A percentile compares a stretch with the other conserved stretches of the same genome.
phyloP scores from a whole-genome alignment of 2,329 filamentous ascomycete species.

The Fusarium dimerum region DNA sequence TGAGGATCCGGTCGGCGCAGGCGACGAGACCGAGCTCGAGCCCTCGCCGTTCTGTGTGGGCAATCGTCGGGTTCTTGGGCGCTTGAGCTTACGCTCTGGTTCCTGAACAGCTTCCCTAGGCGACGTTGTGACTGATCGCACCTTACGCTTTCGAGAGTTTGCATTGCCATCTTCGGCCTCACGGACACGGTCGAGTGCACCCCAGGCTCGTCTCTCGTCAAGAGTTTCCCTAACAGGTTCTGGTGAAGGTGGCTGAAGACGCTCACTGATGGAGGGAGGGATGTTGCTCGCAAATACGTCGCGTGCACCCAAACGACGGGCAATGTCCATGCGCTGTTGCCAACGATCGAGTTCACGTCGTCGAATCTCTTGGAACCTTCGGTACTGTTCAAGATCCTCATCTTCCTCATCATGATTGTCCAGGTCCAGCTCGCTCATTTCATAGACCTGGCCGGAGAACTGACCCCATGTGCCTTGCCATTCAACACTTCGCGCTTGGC shows the following conservation, averaged over 20 bases:
- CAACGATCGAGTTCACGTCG: slow-evolving; percentile 69
- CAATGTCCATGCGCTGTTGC: slow-evolving; percentile 82
- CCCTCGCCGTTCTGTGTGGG: slow-evolving; percentile 48
- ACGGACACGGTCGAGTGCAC: slow-evolving; percentile 82
- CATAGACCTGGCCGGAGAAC: slow-evolving; percentile 62
- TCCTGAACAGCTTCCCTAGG: slow-evolving; percentile 68
- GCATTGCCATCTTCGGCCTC: slow-evolving; percentile 60
- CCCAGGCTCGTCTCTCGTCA: slow-evolving; percentile 86
- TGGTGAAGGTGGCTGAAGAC: slow-evolving; percentile 55
- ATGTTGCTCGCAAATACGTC: slow-evolving; percentile 69
- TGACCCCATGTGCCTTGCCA: slow-evolving; percentile 87
- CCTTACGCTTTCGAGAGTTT: slow-evolving; percentile 71
- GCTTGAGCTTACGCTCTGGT: slow-evolving; percentile 82
- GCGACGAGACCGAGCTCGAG: slow-evolving; percentile 43
- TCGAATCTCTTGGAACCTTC: slow-evolving; percentile 55
- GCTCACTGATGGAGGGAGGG: slow-evolving; percentile 59
- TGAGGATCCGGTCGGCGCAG: slow-evolving; percentile 34
- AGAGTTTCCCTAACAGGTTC: slow-evolving; percentile 66
- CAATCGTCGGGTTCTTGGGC: slow-evolving; percentile 75
- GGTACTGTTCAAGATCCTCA: slow-evolving; percentile 66
- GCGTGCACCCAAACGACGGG: slow-evolving; percentile 73
- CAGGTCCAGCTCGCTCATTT: slow-evolving; percentile 49
- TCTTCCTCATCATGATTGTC: slow-evolving; percentile 58
- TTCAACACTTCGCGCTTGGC: slow-evolving; percentile 71
- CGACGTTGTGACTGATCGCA: slow-evolving; percentile 68